Evolutionary conservation across 2,329 filamentous ascomycete genomes (phyloP).

Genomic region (Cytospora chrysosperma): DNA sequence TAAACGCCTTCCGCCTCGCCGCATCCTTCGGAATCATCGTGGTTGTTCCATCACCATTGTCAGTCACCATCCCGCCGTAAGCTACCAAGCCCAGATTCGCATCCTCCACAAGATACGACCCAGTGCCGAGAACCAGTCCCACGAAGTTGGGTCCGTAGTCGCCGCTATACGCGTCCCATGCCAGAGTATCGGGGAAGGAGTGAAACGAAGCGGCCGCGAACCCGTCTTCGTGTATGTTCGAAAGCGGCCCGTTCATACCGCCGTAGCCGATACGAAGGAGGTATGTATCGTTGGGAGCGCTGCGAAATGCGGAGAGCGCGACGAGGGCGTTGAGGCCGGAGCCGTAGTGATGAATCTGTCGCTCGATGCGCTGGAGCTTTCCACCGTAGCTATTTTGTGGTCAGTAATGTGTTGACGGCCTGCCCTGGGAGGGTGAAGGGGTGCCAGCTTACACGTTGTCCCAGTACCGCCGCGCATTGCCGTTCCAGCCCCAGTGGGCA

Average conservation of each 20-base stretch:
- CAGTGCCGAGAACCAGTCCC: slow-evolving; percentile 49
- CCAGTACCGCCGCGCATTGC: slow-evolving; percentile 61
- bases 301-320: slow-evolving; percentile 51
- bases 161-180: slow-evolving; percentile 56
- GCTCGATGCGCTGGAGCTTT: slow-evolving; percentile 43
- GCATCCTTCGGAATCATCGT: slow-evolving; percentile 45
- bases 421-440: not conserved
- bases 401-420: not conserved
- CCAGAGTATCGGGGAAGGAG: slow-evolving; percentile 53
- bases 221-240: slow-evolving; percentile 55
- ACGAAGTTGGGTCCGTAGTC: slow-evolving; percentile 58
- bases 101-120: slow-evolving; percentile 49
- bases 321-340: slow-evolving; percentile 57
- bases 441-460: slow-evolving; percentile 48
- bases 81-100: slow-evolving; percentile 44
- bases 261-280: slow-evolving; percentile 54
- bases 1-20: slow-evolving; percentile 47
- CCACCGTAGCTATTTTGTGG: slow-evolving; percentile 37
- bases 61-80: slow-evolving; percentile 46
- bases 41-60: slow-evolving; percentile 25
- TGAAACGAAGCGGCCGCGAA: slow-evolving; percentile 58
- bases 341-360: slow-evolving; percentile 61
- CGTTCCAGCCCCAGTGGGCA: slow-evolving; percentile 62
- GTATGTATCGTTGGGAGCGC: slow-evolving; percentile 46
- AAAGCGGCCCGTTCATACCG: slow-evolving; percentile 51